Evolutionary conservation across 768 basidiomycete species (phyloP), one percentile per base, ranked within the genome.

Genomic region (Suillus ampliporus): DNA sequence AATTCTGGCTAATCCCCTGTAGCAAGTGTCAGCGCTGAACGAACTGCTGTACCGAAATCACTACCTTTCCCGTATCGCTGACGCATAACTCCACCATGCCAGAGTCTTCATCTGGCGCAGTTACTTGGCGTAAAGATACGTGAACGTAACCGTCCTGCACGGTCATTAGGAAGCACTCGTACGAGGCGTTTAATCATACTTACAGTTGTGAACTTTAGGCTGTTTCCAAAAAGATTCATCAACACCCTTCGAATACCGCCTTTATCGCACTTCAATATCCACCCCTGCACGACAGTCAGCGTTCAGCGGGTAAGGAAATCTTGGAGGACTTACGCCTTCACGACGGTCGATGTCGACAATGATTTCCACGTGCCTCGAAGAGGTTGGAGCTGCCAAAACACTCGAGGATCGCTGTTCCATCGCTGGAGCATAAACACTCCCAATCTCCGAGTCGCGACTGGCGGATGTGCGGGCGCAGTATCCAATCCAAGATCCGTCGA

Each of bases 141-240:
- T 95, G 95, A 37, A 98, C 87, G 74, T 86, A 96, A 28, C 96
- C 96, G 70, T 89, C 83, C 90, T 95, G 64, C n/a, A 61, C 40
- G 41, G 44, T 65, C 28, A 65, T 56, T 37, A 64, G 54, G 40
- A 47, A 57, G 23, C n/a, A 19, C 26, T 31, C 35, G n/a, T 31
- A 37, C 11, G 11, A n/a, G 43, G 10, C 15, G 1, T 40, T 19
- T 7, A 19, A 23, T 40, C 26, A 28, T 40, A 75, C 87, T 35
- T 69, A 92, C 93, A 48, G 85, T 81, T 35, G 95, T 97, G 74
- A 97, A 97, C 75, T 98, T 97, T 58, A 96, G 78, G 68, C 93
- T 94, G 74, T 97, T 97, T 17, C 95, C 94, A 67, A 97, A 94
- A 41, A 98, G 76, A 72, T 98, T 98, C 94, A 97, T 97, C 64